These are phyloP conservation scores for Immersiella caudata DNA, from an alignment of 495 filamentous ascomycete genomes.

Conservation along the genomic window DNA sequence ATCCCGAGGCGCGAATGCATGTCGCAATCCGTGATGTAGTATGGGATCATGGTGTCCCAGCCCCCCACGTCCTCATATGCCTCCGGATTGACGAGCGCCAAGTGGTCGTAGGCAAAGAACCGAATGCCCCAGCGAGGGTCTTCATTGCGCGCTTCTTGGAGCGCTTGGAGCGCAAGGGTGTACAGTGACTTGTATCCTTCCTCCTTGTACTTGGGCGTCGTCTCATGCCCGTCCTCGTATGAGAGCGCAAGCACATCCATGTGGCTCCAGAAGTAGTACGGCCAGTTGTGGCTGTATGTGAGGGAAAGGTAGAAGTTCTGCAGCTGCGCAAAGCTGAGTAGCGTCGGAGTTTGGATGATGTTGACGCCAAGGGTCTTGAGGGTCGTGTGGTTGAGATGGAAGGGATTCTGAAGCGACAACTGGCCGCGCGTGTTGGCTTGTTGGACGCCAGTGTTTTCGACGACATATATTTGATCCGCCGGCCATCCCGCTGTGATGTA, in stretches of 20 bases:
- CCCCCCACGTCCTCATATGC: slow-evolving; percentile 58
- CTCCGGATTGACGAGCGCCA: slow-evolving; percentile 59
- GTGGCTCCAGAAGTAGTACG: slow-evolving; percentile 61
- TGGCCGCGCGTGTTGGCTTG: slow-evolving; percentile 53
- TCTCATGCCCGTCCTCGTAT: slow-evolving; percentile 49
- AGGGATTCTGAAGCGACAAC: slow-evolving; percentile 60
- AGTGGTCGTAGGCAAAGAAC: slow-evolving; percentile 62
- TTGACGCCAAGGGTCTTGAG: slow-evolving; percentile 57
- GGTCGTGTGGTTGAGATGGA: slow-evolving; percentile 58
- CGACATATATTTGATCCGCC: slow-evolving; percentile 58
- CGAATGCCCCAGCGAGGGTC: slow-evolving; percentile 52
- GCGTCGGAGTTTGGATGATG: slow-evolving; percentile 57
- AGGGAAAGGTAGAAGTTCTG: slow-evolving; percentile 61
- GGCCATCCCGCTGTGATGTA: slow-evolving; percentile 66
- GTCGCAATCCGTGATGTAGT: slow-evolving; percentile 64
- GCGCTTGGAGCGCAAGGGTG: slow-evolving; percentile 46
- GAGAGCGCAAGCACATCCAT: slow-evolving; percentile 59
- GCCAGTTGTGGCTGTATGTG: slow-evolving; percentile 59
- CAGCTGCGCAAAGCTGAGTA: slow-evolving; percentile 62
- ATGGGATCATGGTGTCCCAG: slow-evolving; percentile 64
- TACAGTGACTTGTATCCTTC: slow-evolving; percentile 50
- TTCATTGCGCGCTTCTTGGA: slow-evolving; percentile 36
- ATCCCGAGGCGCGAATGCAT: slow-evolving; percentile 59
- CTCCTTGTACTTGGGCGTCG: slow-evolving; percentile 39
- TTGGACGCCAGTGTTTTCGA: slow-evolving; percentile 66